Conservation (phyloP, 192 early-diverging fungal species). For the Coemansia sp. region DNA sequence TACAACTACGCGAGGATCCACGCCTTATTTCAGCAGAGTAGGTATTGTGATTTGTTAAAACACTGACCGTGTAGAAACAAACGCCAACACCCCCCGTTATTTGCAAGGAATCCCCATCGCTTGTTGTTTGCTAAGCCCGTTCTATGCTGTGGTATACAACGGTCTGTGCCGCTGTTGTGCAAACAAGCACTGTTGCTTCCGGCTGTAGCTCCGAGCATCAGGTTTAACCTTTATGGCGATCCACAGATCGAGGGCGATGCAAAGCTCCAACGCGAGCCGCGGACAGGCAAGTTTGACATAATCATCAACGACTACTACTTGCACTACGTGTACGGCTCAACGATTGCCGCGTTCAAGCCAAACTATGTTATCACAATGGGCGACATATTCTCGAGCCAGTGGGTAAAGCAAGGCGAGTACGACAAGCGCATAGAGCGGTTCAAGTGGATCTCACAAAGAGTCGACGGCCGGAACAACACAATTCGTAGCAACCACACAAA, state of each 20-base stretch:
- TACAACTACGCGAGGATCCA: slow-evolving; percentile 41
- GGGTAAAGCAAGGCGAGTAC: slow-evolving; percentile 60
- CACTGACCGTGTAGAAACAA: too few species aligned
- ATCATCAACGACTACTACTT: slow-evolving; percentile 62
- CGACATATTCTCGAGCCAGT: slow-evolving; percentile 69
- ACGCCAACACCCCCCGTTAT: too few species aligned
- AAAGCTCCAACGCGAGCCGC: slow-evolving; percentile 59
- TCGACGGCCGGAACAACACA: slow-evolving; percentile 19
- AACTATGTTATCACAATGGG: slow-evolving; percentile 63
- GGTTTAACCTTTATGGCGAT: slow-evolving; percentile 64
- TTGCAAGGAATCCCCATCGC: not conserved
- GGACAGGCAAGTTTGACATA: slow-evolving; percentile 56
- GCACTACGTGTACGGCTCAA: slow-evolving; percentile 59
- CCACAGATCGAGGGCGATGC: slow-evolving; percentile 70
- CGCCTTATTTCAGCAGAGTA: slow-evolving; percentile 27
- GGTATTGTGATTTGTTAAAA: not conserved
- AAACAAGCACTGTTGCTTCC: not conserved
- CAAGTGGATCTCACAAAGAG: slow-evolving; percentile 58
- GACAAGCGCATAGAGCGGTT: slow-evolving; percentile 57
- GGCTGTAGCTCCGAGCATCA: slow-evolving; percentile 38
- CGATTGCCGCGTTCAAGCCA: slow-evolving; percentile 49
- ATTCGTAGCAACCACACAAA: slow-evolving; percentile 21
- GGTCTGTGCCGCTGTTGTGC: too few species aligned
- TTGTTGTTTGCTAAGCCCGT: not conserved
- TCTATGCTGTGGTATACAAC: too few species aligned